phyloP scores from a whole-genome alignment of 164 flowering plant genomes.

The Echeveria elegans region DNA sequence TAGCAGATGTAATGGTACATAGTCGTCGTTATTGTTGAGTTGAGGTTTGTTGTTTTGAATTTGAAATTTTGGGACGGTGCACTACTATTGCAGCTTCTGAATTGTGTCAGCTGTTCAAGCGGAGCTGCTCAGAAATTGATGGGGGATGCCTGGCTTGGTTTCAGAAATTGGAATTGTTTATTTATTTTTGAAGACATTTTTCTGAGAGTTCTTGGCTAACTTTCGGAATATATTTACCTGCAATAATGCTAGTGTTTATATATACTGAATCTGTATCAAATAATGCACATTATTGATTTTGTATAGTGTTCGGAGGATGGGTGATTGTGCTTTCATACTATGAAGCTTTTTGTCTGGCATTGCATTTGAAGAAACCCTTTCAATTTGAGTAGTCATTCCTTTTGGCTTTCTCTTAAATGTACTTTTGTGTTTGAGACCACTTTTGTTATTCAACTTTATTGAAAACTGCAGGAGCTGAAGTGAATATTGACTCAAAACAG shows the following conservation, averaged over 20 bases:
- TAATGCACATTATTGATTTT: too few relatives aligned
- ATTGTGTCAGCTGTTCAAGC: neutral
- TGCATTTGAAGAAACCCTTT: neutral
- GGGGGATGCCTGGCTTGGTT: conserved; percentile 1
- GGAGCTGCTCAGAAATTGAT: conserved; percentile 1
- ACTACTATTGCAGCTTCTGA: neutral
- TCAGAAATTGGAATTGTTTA: too few relatives aligned
- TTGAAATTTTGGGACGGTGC: conserved; percentile 1
- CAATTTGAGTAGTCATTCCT: conserved; percentile 2
- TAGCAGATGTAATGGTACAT: neutral
- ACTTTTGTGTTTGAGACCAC: neutral
- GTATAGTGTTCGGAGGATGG: too few relatives aligned
- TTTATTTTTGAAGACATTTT: too few relatives aligned
- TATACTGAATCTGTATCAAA: too few relatives aligned
- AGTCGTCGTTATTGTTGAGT: neutral
- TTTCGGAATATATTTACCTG: too few relatives aligned
- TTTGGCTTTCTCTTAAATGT: neutral
- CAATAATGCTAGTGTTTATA: too few relatives aligned
- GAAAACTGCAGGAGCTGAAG: neutral
- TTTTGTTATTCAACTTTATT: conserved; percentile 5
- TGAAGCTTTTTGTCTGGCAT: neutral
- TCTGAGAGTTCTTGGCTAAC: too few relatives aligned
- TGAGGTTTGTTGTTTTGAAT: neutral
- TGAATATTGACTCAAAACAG: neutral
- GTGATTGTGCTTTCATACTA: too few relatives aligned